A percentile compares a stretch with the other conserved stretches of the same genome.
Conservation (phyloP, 2,329 filamentous ascomycete genomes). For the Volutella citrinella region DNA sequence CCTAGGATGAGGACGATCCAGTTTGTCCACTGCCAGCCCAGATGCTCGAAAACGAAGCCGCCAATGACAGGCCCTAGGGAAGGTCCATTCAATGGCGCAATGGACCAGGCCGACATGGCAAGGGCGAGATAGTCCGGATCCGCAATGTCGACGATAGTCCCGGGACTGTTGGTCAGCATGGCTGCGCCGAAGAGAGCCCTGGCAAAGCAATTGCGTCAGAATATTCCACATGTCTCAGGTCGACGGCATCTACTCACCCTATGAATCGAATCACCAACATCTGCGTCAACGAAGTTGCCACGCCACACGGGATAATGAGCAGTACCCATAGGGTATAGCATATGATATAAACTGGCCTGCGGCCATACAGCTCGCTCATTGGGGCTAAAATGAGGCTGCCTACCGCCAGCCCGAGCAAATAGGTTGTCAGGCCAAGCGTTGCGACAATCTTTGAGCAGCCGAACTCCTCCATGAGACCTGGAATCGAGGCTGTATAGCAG, state of each 20-base stretch:
- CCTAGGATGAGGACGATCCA: slow-evolving; percentile 76
- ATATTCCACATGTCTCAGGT: neutral
- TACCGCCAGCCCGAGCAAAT: slow-evolving; percentile 69
- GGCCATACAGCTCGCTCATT: slow-evolving; percentile 67
- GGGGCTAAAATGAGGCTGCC: slow-evolving; percentile 74
- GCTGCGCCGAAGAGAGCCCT: slow-evolving; percentile 60
- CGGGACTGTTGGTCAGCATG: slow-evolving; percentile 80
- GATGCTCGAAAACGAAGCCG: slow-evolving; percentile 66
- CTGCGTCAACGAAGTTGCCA: slow-evolving; percentile 64
- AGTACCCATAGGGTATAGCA: slow-evolving; percentile 64
- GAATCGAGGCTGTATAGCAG: slow-evolving; percentile 70
- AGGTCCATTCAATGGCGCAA: slow-evolving; percentile 81
- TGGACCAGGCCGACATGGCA: slow-evolving; percentile 79
- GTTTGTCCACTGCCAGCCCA: slow-evolving; percentile 87
- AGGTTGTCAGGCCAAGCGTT: slow-evolving; percentile 75
- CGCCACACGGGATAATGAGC: slow-evolving; percentile 67
- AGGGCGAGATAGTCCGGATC: slow-evolving; percentile 75
- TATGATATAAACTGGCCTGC: slow-evolving; percentile 65
- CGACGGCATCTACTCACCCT: slow-evolving; percentile 42
- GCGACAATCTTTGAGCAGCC: slow-evolving; percentile 56
- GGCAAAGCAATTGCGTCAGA: slow-evolving; percentile 2
- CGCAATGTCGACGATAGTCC: slow-evolving; percentile 81
- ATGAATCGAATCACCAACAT: slow-evolving; percentile 75
- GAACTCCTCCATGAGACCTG: slow-evolving; percentile 68
- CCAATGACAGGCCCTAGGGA: slow-evolving; percentile 53